Evolutionary conservation across 768 basidiomycete species (phyloP).

Genomic region (Leccinum subgranulosum): DNA sequence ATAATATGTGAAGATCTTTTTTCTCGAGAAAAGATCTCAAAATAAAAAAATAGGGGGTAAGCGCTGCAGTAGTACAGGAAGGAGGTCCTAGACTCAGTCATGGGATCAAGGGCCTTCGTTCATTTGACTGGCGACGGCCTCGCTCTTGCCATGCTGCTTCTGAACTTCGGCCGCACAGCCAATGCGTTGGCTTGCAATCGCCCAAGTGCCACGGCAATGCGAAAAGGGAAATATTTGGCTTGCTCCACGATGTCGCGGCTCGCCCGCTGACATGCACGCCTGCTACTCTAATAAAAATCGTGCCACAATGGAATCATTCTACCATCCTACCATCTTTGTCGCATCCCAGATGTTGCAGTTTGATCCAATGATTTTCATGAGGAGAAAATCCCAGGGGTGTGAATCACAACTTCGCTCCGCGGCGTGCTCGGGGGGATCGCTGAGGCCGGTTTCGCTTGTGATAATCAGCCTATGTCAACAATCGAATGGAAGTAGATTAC

Average conservation of each 20-base stretch:
- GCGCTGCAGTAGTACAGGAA: neutral
- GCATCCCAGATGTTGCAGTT: neutral
- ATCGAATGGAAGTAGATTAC: neutral
- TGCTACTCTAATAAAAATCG: neutral
- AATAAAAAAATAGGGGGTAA: no score
- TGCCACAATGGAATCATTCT: neutral
- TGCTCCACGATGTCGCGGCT: neutral
- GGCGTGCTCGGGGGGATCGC: neutral
- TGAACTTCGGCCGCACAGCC: neutral
- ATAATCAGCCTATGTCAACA: neutral
- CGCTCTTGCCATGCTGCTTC: neutral
- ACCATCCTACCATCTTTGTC: neutral
- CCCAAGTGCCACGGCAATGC: neutral
- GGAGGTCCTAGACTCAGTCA: no score
- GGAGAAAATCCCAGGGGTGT: neutral
- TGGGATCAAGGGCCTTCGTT: no score
- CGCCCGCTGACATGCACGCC: slow-evolving; percentile 10
- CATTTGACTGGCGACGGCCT: neutral
- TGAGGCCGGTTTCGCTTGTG: neutral
- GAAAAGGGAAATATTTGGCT: neutral
- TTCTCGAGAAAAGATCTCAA: neutral
- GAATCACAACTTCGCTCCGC: neutral
- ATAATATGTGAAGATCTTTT: neutral
- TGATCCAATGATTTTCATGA: slow-evolving; percentile 4
- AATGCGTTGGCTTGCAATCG: neutral